Evolutionary conservation across 495 filamentous ascomycete genomes (phyloP), one percentile per base, ranked within the genome.

Genomic region (Monascus purpureus): DNA sequence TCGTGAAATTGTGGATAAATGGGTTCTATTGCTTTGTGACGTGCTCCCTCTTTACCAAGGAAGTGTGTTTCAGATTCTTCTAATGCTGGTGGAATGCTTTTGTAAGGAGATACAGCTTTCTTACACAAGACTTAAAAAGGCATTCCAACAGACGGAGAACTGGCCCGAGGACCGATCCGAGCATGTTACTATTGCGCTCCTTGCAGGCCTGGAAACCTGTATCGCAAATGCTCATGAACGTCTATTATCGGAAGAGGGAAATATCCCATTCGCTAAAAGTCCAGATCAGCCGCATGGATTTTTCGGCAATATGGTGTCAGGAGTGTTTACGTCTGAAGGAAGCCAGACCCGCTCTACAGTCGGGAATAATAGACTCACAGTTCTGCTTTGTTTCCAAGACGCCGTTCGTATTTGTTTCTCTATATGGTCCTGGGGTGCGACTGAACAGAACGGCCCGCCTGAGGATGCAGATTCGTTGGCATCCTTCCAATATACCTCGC

Each of bases 241-340:
- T 28, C 66, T 96, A 6, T 54, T 85, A 17, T 57, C 65, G 24
- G 82, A 92, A 39, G 84, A 93, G 53, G 62, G 73, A 25, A 81
- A 76, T 38, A 57, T 56, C 22, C 65, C 74, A 31, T 56, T 65
- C 22, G 56, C 70, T 23, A 93, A 88, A 55, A 81, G 71, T 35
- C 82, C 84, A 23, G 84, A 93, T 41, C 81, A 86, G 46, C 65
- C 76, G 9, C 82, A 90, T 46, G 81, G 87, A 27, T 93, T 96
- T 53, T 94, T 97, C 45, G 86, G 88, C 12, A 94, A 86, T 42
- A 93, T 96, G 82, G 85, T 93, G 1, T 90, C 86, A 1, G 86
- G 86, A 0, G 82, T 94, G 0, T 93, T 94, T 50, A 66, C 78
- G 6, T 70, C 80, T 0, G 88, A 96, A 33, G 65, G 75, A 5